Evolutionary conservation across 306 rosid genomes (phyloP).

Genomic region (Alnus glutinosa): DNA sequence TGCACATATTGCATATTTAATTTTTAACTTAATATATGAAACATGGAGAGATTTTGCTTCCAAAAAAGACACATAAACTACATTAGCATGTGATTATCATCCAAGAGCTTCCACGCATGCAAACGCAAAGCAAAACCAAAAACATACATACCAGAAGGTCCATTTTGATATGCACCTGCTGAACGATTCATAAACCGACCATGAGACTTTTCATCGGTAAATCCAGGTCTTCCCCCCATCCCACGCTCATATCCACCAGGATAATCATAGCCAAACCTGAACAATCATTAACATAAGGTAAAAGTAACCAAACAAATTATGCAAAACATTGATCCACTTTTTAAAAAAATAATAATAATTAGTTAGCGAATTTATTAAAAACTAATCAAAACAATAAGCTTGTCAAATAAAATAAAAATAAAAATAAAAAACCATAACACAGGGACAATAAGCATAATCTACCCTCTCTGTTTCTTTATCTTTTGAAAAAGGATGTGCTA

Average conservation of each 20-base stretch:
- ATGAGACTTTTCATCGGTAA: conserved; percentile 74
- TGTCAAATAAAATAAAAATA: no score
- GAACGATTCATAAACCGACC: conserved; percentile 79
- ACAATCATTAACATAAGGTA: conserved; percentile 25
- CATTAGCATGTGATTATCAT: not conserved
- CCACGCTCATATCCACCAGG: conserved; percentile 85
- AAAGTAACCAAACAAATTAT: not conserved
- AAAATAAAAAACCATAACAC: no score
- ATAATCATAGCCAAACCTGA: conserved; percentile 79
- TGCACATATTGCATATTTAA: not conserved
- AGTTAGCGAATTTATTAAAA: not conserved
- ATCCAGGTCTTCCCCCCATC: conserved; percentile 72
- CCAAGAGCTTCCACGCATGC: not conserved
- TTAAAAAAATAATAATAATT: not conserved
- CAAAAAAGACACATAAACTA: not conserved
- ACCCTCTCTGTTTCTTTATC: not conserved
- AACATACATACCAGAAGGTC: conserved; percentile 54
- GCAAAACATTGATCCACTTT: not conserved
- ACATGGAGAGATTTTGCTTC: not conserved
- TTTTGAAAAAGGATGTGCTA: not conserved
- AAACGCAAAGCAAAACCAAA: not conserved
- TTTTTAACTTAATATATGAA: not conserved
- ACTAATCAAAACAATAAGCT: not conserved
- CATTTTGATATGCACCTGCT: conserved; percentile 66
- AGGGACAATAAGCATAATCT: not conserved